Conservation (phyloP, 2,329 filamentous ascomycete genomes). For the Exophiala oligosperma region DNA sequence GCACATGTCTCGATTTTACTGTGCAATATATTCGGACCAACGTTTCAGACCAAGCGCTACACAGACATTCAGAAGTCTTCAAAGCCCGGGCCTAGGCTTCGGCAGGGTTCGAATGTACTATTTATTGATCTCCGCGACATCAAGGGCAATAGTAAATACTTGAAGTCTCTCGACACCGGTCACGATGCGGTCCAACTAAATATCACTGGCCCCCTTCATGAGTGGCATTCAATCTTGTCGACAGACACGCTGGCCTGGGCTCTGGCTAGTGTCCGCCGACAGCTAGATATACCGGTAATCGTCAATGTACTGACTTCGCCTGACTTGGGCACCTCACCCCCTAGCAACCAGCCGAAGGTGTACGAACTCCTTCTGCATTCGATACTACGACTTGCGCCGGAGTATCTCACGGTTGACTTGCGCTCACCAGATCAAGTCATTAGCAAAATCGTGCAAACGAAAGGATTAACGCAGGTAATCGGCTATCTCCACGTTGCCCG, state of each 20-base stretch:
- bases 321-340: too few relatives aligned
- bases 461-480: background rate
- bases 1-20: slow-evolving; percentile 50
- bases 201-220: slow-evolving; percentile 27
- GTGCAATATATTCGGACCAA: slow-evolving; percentile 48
- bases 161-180: slow-evolving; percentile 57
- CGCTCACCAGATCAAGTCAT: slow-evolving; percentile 29
- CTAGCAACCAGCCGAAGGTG: too few relatives aligned
- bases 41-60: slow-evolving; percentile 27
- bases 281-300: too few relatives aligned
- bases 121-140: too few relatives aligned
- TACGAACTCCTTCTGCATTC: slow-evolving; percentile 34
- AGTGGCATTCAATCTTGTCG: slow-evolving; percentile 23
- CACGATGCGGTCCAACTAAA: slow-evolving; percentile 41
- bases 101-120: slow-evolving; percentile 33
- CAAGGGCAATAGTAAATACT: slow-evolving; percentile 32
- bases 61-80: too few relatives aligned
- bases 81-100: too few relatives aligned
- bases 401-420: slow-evolving; percentile 40
- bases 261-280: too few relatives aligned
- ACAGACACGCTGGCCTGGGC: too few relatives aligned
- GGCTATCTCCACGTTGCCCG: background rate
- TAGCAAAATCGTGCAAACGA: background rate
- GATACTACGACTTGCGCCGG: slow-evolving; percentile 40
- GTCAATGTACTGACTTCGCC: too few relatives aligned